These are phyloP conservation scores for Penicillium brasilianum DNA, from an alignment of 2,329 filamentous ascomycete genomes.

Conservation along the genomic window DNA sequence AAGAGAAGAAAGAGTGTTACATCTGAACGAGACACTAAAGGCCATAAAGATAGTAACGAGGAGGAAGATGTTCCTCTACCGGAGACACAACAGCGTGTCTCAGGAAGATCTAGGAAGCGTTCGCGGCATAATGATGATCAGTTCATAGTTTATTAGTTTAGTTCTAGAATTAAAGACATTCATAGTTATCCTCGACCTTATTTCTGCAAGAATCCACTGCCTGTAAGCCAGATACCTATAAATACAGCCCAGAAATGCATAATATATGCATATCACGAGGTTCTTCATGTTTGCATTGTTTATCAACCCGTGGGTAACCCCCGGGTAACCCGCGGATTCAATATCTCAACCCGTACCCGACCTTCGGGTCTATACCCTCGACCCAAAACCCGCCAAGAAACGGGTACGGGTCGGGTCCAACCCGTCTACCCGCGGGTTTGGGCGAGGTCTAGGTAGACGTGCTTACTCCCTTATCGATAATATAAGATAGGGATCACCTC, in stretches of 20 bases:
- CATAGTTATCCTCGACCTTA: background rate
- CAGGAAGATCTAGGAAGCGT: background rate
- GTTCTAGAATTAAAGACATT: background rate
- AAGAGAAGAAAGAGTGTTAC: too few relatives aligned
- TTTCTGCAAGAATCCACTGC: background rate
- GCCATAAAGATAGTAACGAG: background rate
- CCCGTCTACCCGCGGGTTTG: slow-evolving; percentile 4
- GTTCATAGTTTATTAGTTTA: background rate
- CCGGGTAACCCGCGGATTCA: background rate
- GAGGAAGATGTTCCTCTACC: background rate
- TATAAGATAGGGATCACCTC: background rate
- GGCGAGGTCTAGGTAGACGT: slow-evolving; percentile 1
- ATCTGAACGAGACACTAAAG: too few relatives aligned
- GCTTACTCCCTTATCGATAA: background rate
- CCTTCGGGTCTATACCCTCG: background rate
- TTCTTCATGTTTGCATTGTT: background rate
- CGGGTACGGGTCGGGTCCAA: background rate
- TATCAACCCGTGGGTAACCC: slow-evolving; percentile 2
- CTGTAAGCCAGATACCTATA: background rate
- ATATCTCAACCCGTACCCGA: slow-evolving; percentile 4
- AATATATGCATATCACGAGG: background rate
- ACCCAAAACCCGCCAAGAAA: background rate
- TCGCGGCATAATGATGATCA: background rate
- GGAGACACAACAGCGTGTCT: background rate
- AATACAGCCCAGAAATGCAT: slow-evolving; percentile 1